Conservation (phyloP, 2,329 filamentous ascomycete genomes). For the Neopestalotiopsis rosae region DNA sequence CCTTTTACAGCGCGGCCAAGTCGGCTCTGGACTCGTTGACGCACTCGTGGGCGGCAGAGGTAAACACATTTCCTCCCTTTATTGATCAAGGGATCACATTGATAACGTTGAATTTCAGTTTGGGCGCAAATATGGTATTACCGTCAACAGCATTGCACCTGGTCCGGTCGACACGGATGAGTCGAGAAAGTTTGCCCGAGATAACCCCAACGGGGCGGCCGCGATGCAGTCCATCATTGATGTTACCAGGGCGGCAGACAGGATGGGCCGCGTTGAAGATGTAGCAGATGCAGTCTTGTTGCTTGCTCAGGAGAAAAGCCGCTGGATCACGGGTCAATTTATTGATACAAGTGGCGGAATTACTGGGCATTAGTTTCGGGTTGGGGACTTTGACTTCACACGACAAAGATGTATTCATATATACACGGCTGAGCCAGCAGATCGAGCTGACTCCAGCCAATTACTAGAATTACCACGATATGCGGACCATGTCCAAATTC, state of each 20-base stretch:
- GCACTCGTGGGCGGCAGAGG: conserved; percentile 23
- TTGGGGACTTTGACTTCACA: neutral
- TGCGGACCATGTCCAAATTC: neutral
- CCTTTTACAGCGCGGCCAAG: conserved; percentile 26
- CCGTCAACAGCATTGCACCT: conserved; percentile 26
- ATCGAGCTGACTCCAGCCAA: neutral
- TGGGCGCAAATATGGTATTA: conserved; percentile 26
- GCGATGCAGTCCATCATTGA: conserved; percentile 14
- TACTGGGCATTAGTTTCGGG: neutral
- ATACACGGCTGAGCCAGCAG: neutral
- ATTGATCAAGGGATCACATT: neutral
- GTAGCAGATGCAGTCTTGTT: conserved; percentile 28
- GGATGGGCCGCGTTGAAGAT: conserved; percentile 25
- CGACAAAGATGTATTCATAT: neutral
- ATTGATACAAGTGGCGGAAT: conserved; percentile 21
- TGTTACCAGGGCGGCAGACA: conserved; percentile 20
- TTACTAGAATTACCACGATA: neutral
- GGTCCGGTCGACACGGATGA: conserved; percentile 26
- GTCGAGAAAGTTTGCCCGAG: conserved; percentile 15
- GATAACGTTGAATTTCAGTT: conserved; percentile 20
- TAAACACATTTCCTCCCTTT: too few relatives aligned
- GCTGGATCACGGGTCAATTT: conserved; percentile 30
- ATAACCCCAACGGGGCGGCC: conserved; percentile 19
- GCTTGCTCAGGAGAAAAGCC: conserved; percentile 26
- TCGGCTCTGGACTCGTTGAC: conserved; percentile 24